Evolutionary conservation across 1,284 basidiomycete species (phyloP), one percentile per base, ranked within the genome.

Genomic region (Rhodotorula sp.): DNA sequence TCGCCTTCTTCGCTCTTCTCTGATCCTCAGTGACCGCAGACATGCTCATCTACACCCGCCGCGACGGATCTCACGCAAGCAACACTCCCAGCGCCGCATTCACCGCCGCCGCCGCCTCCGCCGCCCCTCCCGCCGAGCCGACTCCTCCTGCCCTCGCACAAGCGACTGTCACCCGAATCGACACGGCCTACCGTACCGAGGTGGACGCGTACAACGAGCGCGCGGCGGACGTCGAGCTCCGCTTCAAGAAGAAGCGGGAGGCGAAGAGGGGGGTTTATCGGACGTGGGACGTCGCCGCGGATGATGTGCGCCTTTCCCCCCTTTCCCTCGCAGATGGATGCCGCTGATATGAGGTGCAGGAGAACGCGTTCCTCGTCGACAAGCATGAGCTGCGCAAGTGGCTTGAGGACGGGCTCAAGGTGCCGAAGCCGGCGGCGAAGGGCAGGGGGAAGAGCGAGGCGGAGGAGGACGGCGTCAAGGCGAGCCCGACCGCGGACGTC

Each of bases 1-100:
- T 3, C 21, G n/a, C 6, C 1, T 36, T 36, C 3, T 21, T 36
- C 39, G 32, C n/a, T n/a, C 34, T 51, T 44, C 21, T 50, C 58
- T 3, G 25, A 32, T 22, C 8, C 8, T 9, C 19, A 6, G 3
- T 2, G 12, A 12, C 15, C 10, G 25, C 91, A 36, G 96, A 97
- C 82, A 94, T 96, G 92, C 85, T 96, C 51, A 89, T 97, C 63
- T 97, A 96, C 81, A 86, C 87, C 54, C 86, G 87, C 17, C 80
- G 79, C 63, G 51, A 60, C 6, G 36, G n/a, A n/a, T n/a, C n/a
- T n/a, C n/a, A n/a, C n/a, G n/a, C n/a, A n/a, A n/a, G 41, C 17
- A 27, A 19, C 51, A 15, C n/a, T 10, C 17, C n/a, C 51, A 3
- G 44, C 46, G 4, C 36, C 50, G 19, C 37, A 2, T 27, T 58